Evolutionary conservation across 768 basidiomycete genomes (phyloP).

Genomic region (Boletus pseudo-olivaceus): DNA sequence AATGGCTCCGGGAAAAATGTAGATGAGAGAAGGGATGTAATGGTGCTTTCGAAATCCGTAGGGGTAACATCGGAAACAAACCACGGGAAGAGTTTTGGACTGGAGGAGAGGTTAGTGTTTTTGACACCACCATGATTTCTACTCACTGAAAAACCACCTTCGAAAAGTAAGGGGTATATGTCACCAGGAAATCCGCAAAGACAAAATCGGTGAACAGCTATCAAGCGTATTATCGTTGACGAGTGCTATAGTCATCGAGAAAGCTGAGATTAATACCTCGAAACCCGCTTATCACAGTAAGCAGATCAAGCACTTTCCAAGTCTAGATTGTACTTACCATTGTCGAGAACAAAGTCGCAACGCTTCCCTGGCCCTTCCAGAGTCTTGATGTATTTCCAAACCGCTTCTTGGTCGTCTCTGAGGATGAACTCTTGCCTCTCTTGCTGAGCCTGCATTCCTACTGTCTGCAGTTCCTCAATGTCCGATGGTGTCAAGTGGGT

Average conservation of each 20-base stretch:
- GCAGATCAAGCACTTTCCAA: neutral
- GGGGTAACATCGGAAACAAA: constrained; percentile 96
- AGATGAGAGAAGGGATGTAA: constrained; percentile 51
- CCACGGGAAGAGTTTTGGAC: constrained; percentile 95
- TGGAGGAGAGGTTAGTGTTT: constrained; percentile 30
- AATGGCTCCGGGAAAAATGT: constrained; percentile 52
- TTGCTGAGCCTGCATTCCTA: constrained; percentile 76
- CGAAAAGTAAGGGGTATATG: constrained; percentile 78
- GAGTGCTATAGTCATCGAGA: neutral
- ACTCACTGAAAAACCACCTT: constrained; percentile 88
- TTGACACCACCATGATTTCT: neutral
- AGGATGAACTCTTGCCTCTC: constrained; percentile 79
- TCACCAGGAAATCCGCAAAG: constrained; percentile 89
- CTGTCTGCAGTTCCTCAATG: constrained; percentile 77
- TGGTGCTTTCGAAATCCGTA: constrained; percentile 65
- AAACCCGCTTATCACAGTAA: constrained; percentile 65
- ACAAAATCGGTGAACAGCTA: constrained; percentile 92
- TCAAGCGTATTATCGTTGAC: neutral
- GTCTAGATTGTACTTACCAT: constrained; percentile 47
- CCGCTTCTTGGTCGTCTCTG: constrained; percentile 71
- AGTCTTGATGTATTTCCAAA: constrained; percentile 68
- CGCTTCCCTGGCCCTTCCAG: constrained; percentile 42
- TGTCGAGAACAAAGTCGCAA: constrained; percentile 89
- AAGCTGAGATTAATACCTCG: constrained; percentile 50
- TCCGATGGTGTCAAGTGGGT: constrained; percentile 82